These are phyloP conservation scores for Volvariella volvacea DNA, from an alignment of 1,284 basidiomycete genomes.

Conservation along the genomic window DNA sequence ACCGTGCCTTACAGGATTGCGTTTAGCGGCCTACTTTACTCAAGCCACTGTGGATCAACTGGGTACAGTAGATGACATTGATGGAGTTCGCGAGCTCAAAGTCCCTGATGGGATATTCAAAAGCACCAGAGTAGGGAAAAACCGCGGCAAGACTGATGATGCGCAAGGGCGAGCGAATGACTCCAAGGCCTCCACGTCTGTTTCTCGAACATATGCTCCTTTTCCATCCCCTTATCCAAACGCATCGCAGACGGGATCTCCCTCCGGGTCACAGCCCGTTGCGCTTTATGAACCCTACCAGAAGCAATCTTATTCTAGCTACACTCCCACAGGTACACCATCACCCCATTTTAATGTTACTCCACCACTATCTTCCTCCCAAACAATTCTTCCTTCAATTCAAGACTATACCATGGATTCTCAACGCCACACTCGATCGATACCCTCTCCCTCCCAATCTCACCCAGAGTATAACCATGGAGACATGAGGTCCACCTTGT, in stretches of 20 bases:
- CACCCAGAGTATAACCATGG: background rate
- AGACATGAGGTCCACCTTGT: background rate
- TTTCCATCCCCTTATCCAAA: conserved; percentile 35
- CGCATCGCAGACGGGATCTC: conserved; percentile 4
- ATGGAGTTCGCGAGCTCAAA: conserved; percentile 41
- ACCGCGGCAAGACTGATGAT: conserved; percentile 32
- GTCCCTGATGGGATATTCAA: conserved; percentile 59
- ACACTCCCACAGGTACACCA: conserved; percentile 10
- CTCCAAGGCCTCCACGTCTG: conserved; percentile 18
- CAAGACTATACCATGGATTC: background rate
- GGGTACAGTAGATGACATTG: conserved; percentile 57
- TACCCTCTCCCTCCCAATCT: background rate
- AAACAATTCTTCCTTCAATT: background rate
- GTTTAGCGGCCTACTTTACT: conserved; percentile 69
- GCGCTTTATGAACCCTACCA: conserved; percentile 34
- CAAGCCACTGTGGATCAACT: conserved; percentile 61
- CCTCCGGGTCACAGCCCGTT: conserved; percentile 17
- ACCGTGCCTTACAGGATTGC: conserved; percentile 1
- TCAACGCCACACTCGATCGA: conserved; percentile 1
- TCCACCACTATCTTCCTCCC: conserved; percentile 5
- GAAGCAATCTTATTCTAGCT: conserved; percentile 8
- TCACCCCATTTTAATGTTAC: conserved; percentile 9
- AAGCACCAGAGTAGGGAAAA: conserved; percentile 52
- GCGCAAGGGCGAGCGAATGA: conserved; percentile 15
- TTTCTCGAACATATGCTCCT: conserved; percentile 45